Percentiles rank a stretch among this genome's conserved stretches.
phyloP scores from a whole-genome alignment of 1,284 basidiomycete species.

The Ustilago shanxiensis region DNA sequence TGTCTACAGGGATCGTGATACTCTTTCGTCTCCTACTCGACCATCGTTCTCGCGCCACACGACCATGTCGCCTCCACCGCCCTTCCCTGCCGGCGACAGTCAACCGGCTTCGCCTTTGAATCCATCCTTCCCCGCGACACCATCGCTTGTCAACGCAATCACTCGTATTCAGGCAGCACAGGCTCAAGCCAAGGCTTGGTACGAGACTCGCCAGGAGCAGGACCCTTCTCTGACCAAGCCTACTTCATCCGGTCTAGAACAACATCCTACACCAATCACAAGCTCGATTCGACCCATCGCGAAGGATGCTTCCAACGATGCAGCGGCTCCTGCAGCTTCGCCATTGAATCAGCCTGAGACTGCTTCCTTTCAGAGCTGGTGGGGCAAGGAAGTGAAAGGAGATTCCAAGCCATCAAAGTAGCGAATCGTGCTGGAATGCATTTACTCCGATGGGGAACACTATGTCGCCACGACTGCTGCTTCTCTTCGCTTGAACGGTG shows the following conservation, averaged over 20 bases:
- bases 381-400: constrained; percentile 43
- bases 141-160: constrained; percentile 61
- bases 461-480: neutral
- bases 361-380: constrained; percentile 38
- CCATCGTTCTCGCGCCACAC: constrained; percentile 20
- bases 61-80: constrained; percentile 35
- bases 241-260: neutral
- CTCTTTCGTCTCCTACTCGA: constrained; percentile 23
- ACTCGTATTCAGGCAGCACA: constrained; percentile 61
- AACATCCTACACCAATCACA: neutral
- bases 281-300: neutral
- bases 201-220: constrained; percentile 23
- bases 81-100: constrained; percentile 15
- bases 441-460: neutral
- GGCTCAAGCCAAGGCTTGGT: constrained; percentile 55
- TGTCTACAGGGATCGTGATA: constrained; percentile 23
- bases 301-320: neutral
- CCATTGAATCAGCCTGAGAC: neutral
- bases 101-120: constrained; percentile 4
- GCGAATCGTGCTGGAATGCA: no score
- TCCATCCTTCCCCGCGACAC: constrained; percentile 55
- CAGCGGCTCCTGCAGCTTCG: neutral
- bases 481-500: neutral
- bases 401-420: constrained; percentile 6
- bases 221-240: constrained; percentile 7